Percentiles rank a stretch among this genome's conserved stretches.
Conservation (phyloP, 306 rosid genomes). For the Lotus japonicus region DNA sequence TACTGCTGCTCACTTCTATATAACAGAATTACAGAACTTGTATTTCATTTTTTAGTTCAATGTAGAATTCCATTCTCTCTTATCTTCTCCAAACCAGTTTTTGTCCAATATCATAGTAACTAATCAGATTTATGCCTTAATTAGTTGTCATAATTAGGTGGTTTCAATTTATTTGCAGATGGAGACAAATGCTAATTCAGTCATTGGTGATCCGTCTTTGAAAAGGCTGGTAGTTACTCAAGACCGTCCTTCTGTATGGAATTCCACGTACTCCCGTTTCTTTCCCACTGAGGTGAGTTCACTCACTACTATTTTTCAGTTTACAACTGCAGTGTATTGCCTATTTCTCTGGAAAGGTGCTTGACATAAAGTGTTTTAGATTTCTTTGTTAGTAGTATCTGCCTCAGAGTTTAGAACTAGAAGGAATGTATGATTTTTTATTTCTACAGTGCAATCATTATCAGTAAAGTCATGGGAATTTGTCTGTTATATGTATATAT, state of each 20-base stretch:
- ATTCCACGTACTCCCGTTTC: conserved; percentile 54
- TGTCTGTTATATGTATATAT: background rate
- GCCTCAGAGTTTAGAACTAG: background rate
- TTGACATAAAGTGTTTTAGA: background rate
- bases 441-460: background rate
- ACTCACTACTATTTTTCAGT: background rate
- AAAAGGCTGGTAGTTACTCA: conserved; percentile 54
- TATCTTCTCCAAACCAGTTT: no score
- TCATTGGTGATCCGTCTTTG: conserved; percentile 42
- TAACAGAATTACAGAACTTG: no score
- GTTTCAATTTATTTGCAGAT: conserved; percentile 44
- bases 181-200: conserved; percentile 46
- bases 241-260: conserved; percentile 53
- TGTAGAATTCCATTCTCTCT: no score
- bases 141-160: conserved; percentile 3
- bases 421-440: background rate
- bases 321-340: background rate
- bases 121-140: background rate
- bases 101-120: no score
- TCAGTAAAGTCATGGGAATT: background rate
- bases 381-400: background rate
- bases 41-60: no score
- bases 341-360: background rate
- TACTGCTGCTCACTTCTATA: no score
- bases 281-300: conserved; percentile 60